A percentile compares a stretch with the other conserved stretches of the same genome.
Conservation (phyloP, 345 rosid genomes). For the Eutrema heterophyllum region DNA sequence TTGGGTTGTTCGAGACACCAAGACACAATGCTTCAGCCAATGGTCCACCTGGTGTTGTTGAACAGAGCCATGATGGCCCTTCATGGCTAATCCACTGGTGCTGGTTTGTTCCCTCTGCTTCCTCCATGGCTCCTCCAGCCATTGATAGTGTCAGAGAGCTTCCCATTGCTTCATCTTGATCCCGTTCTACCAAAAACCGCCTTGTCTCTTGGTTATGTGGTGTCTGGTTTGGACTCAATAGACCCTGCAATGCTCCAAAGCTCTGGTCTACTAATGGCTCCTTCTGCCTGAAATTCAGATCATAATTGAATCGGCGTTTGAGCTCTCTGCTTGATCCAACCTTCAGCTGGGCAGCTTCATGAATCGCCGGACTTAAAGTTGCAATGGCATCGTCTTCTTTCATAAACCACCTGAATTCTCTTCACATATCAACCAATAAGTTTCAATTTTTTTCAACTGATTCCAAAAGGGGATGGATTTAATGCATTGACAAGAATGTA, state of each 20-base stretch:
- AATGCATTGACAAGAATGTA: not conserved
- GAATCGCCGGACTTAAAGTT: slow-evolving; percentile 42
- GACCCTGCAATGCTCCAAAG: slow-evolving; percentile 31
- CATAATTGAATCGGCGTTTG: slow-evolving; percentile 19
- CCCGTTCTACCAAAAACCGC: slow-evolving; percentile 52
- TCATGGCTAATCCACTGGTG: slow-evolving; percentile 31
- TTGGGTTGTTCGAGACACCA: slow-evolving; percentile 34
- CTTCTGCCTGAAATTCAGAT: slow-evolving; percentile 26
- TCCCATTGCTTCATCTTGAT: slow-evolving; percentile 38
- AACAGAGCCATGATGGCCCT: slow-evolving; percentile 33
- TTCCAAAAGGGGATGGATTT: not conserved
- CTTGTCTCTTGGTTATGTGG: slow-evolving; percentile 51
- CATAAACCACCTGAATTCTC: slow-evolving; percentile 72
- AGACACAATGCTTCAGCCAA: slow-evolving; percentile 46
- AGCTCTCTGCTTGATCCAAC: slow-evolving; percentile 30
- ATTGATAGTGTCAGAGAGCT: slow-evolving; percentile 59
- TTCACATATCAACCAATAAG: slow-evolving; percentile 37
- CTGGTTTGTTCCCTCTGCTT: slow-evolving; percentile 31
- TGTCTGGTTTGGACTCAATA: slow-evolving; percentile 32
- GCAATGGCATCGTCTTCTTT: slow-evolving; percentile 45
- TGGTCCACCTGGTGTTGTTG: slow-evolving; percentile 42
- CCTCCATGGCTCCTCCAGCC: slow-evolving; percentile 45
- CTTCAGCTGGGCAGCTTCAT: slow-evolving; percentile 26
- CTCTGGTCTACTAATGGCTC: slow-evolving; percentile 34
- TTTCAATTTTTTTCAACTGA: not conserved